Evolutionary conservation across 805 yeast genomes (phyloP).

Genomic region (Vanderwaltozyma polyspora): DNA sequence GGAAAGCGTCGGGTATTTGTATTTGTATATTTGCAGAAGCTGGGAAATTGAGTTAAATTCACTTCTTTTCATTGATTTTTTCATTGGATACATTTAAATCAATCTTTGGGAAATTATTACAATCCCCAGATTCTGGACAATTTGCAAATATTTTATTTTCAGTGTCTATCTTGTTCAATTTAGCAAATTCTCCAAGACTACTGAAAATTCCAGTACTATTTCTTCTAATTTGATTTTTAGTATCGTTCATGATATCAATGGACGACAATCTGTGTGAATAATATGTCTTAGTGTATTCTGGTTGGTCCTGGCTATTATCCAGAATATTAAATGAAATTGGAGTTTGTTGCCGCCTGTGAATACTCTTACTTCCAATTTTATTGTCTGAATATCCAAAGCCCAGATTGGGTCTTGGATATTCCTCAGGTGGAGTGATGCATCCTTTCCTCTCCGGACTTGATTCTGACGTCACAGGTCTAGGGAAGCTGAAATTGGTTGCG

Average conservation of each 20-base stretch:
- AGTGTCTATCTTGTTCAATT: constrained; percentile 10
- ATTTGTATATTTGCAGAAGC: too few species aligned
- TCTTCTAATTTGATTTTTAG: constrained; percentile 22
- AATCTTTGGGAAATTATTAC: constrained; percentile 9
- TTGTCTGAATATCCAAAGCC: too few species aligned
- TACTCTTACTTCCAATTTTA: neutral
- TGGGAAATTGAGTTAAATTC: too few species aligned
- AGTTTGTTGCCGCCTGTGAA: neutral
- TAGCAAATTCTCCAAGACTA: constrained; percentile 14
- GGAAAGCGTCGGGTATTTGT: too few species aligned
- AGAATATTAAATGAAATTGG: neutral
- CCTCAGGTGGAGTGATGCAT: neutral
- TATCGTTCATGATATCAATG: constrained; percentile 5
- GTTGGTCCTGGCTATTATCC: too few species aligned
- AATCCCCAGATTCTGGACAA: constrained; percentile 15
- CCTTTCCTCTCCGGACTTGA: neutral
- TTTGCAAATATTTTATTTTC: constrained; percentile 15
- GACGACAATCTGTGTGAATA: neutral
- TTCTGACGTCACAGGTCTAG: neutral
- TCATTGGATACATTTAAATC: constrained; percentile 7
- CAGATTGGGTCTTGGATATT: too few species aligned
- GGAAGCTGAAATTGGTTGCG: neutral
- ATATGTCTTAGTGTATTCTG: too few species aligned
- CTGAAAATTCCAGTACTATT: constrained; percentile 14
- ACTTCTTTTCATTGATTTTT: too few species aligned